Evolutionary conservation across 148 eudicot genomes (phyloP).

Genomic region (Arbutus unedo): DNA sequence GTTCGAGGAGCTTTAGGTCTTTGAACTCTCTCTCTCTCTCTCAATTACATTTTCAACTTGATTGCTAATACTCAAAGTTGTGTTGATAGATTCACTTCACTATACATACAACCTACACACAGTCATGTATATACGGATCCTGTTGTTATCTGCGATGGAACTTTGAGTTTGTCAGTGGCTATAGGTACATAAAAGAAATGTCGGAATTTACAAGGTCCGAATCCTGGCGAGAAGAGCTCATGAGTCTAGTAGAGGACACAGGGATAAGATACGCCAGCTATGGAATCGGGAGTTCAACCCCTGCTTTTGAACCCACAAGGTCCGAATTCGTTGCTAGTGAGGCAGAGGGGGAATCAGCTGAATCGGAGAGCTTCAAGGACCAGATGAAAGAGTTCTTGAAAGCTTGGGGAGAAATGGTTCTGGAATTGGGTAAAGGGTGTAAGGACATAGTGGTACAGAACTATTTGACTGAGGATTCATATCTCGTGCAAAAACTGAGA

Average conservation of each 20-base stretch:
- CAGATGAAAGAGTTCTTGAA: slow-evolving; percentile 77
- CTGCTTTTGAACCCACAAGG: slow-evolving; percentile 31
- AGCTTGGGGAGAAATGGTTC: slow-evolving; percentile 84
- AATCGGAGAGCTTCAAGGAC: slow-evolving; percentile 67
- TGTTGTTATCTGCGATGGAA: not conserved
- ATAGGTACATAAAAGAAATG: slow-evolving; percentile 30
- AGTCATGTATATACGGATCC: not conserved
- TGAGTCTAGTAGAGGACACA: slow-evolving; percentile 58
- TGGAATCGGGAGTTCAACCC: slow-evolving; percentile 25
- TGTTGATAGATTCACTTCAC: not conserved
- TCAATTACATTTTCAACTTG: not conserved
- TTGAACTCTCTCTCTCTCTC: not conserved
- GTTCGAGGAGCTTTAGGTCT: slow-evolving; percentile 3
- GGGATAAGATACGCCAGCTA: slow-evolving; percentile 49
- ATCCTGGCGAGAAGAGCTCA: slow-evolving; percentile 81
- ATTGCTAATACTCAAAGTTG: not conserved
- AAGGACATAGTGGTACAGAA: slow-evolving; percentile 72
- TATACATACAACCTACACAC: not conserved
- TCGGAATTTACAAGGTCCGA: slow-evolving; percentile 40
- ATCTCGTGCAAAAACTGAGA: slow-evolving; percentile 55
- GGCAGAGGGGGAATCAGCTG: slow-evolving; percentile 30
- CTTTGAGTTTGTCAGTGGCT: slow-evolving; percentile 1
- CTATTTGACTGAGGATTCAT: slow-evolving; percentile 65
- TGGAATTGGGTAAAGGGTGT: slow-evolving; percentile 72
- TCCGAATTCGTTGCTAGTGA: slow-evolving; percentile 26